These are phyloP conservation scores for Termitomyces titanicus DNA, from an alignment of 768 basidiomycete genomes.

Conservation along the genomic window DNA sequence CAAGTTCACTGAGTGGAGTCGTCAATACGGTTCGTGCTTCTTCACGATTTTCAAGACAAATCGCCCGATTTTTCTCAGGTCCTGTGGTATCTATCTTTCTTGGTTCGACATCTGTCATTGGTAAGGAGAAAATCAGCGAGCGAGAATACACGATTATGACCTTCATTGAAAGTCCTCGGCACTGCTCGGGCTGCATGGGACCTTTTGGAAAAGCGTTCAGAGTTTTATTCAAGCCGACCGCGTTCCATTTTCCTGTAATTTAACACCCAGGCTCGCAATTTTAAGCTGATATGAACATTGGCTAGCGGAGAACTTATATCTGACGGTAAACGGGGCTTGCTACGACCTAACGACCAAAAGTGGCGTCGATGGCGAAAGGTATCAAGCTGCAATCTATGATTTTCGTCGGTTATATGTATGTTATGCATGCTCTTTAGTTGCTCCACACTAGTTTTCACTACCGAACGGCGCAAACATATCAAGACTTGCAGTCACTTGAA, in stretches of 20 bases:
- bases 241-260: too few relatives aligned
- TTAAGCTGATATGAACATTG: too few relatives aligned
- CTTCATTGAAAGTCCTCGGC: constrained; percentile 17
- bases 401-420: not conserved
- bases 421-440: constrained; percentile 23
- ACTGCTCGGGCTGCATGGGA: constrained; percentile 26
- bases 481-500: constrained; percentile 47
- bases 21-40: constrained; percentile 35
- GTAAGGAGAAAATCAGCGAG: constrained; percentile 8
- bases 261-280: too few relatives aligned
- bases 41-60: not conserved
- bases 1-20: constrained; percentile 45
- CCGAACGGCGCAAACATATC: constrained; percentile 39
- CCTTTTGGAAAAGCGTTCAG: constrained; percentile 27
- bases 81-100: constrained; percentile 18
- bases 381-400: not conserved
- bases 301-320: not conserved
- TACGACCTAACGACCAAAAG: constrained; percentile 39
- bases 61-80: too few relatives aligned
- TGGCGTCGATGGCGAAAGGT: constrained; percentile 50
- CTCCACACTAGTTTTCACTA: constrained; percentile 41
- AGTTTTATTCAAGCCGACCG: constrained; percentile 32
- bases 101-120: constrained; percentile 19
- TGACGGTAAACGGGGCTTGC: constrained; percentile 37
- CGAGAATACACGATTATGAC: too few relatives aligned